Evolutionary conservation across 2,329 filamentous ascomycete species (phyloP), one percentile per base, ranked within the genome.

Genomic region (Fusarium floridanum): DNA sequence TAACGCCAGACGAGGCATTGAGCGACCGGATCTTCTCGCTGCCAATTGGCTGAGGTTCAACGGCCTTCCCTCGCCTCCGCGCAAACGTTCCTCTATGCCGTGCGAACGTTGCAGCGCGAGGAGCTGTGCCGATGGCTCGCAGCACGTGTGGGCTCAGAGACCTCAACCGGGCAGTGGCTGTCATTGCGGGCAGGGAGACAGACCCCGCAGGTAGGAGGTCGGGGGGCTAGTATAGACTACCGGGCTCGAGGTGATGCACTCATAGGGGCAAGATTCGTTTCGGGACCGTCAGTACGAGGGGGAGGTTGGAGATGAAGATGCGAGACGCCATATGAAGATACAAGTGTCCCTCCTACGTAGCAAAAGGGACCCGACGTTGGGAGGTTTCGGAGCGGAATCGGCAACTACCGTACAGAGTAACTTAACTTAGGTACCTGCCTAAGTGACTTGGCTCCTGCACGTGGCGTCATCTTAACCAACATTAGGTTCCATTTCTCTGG

Each of bases 81-180:
- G 88, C 86, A 76, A 90, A 89, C 76, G 69, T 87, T 80, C 77
- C 85, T 81, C 77, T 83, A 81, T 62, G 78, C 70, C 84, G 82
- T 64, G 87, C 16, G 73, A 78, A 55, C 66, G 85, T 82, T 76
- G 84, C 80, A 83, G 85, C 80, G 82, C 79, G 72, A 80, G 76
- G 72, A 87, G 67, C 66, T 32, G 67, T 70, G 63, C 71, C 72
- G 29, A 85, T 73, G 17, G 87, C 85, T 64, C 91, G 90, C 81
- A 92, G 89, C 64, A 94, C 82, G 75, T 91, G 90, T 55, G 92
- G 91, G 76, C 93, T 94, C 20, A 94, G 85, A 78, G 94, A 94
- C 17, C 90, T 89, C 69, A 94, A 85, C 78, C 92, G 87, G 70
- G 86, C 84, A 27, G 88, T 86, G 72, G 91, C 87, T 90, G 91